A percentile compares a stretch with the other conserved stretches of the same genome.
These are phyloP conservation scores for Basipetospora chlamydospora DNA, from an alignment of 2,329 filamentous ascomycete genomes.

Conservation along the genomic window DNA sequence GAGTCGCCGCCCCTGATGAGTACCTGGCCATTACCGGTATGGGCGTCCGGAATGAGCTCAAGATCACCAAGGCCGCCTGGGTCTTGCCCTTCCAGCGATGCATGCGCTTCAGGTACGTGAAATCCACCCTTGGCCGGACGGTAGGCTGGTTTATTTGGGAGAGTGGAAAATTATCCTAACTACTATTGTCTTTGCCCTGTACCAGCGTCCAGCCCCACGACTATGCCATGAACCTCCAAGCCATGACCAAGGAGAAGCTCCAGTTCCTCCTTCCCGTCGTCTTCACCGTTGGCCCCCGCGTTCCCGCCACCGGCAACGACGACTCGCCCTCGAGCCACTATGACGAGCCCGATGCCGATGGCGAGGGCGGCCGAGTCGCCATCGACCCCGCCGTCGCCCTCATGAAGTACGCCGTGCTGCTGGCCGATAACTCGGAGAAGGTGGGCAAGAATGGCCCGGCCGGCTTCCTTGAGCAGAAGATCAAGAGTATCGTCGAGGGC, in stretches of 20 bases:
- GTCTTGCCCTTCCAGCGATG: constrained; percentile 57
- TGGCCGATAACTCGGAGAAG: constrained; percentile 55
- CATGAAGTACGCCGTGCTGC: constrained; percentile 68
- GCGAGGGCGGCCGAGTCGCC: constrained; percentile 15
- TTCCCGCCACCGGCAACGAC: constrained; percentile 43
- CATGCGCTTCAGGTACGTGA: constrained; percentile 29
- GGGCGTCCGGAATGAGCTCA: constrained; percentile 51
- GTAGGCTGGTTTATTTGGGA: no score
- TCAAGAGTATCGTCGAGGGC: constrained; percentile 82
- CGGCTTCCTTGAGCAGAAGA: constrained; percentile 64
- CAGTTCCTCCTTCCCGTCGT: constrained; percentile 71
- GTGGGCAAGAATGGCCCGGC: constrained; percentile 25
- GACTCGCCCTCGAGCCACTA: constrained; percentile 6
- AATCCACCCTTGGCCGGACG: no score
- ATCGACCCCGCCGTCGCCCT: constrained; percentile 48
- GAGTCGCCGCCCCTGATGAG: constrained; percentile 60
- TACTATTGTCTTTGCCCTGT: constrained; percentile 6
- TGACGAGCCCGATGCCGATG: no score
- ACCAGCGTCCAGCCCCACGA: constrained; percentile 60
- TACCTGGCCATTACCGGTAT: constrained; percentile 81
- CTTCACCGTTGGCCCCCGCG: constrained; percentile 72
- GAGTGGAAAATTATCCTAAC: no score
- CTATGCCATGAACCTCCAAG: constrained; percentile 68
- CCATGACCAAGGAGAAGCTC: constrained; percentile 81
- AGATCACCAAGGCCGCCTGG: constrained; percentile 65